These are phyloP conservation scores for Tephrocybe sp. DNA, from an alignment of 768 basidiomycete species.

Conservation along the genomic window DNA sequence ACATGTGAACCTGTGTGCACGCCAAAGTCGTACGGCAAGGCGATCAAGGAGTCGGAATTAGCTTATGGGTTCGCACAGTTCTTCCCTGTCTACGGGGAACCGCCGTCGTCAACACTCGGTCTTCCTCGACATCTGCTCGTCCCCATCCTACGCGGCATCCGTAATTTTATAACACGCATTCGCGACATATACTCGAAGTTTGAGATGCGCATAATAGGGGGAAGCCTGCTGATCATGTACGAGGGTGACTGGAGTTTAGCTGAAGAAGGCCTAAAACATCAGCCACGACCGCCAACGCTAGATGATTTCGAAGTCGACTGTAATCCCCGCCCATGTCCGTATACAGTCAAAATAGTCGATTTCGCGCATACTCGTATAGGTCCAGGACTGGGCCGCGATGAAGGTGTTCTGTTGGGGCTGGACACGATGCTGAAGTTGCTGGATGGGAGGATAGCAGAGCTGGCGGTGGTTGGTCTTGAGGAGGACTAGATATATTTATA, in stretches of 20 bases:
- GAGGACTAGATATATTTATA: too few species aligned
- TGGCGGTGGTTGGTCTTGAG: not conserved
- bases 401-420: constrained; percentile 72
- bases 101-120: constrained; percentile 33
- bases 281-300: constrained; percentile 21
- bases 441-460: constrained; percentile 28
- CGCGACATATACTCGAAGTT: constrained; percentile 42
- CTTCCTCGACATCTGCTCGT: constrained; percentile 55
- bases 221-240: constrained; percentile 79
- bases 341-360: constrained; percentile 80
- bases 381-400: constrained; percentile 72
- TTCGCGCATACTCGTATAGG: constrained; percentile 84
- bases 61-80: constrained; percentile 70
- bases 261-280: constrained; percentile 35
- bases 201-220: constrained; percentile 79
- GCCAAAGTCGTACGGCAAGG: constrained; percentile 75
- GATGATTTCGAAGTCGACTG: constrained; percentile 29
- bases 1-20: constrained; percentile 53
- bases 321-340: constrained; percentile 43
- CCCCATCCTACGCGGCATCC: constrained; percentile 55
- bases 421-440: constrained; percentile 60
- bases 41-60: constrained; percentile 64
- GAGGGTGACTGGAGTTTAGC: constrained; percentile 44
- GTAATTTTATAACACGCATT: constrained; percentile 49
- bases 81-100: constrained; percentile 53